Percentiles rank a stretch among this genome's conserved stretches.
Conservation (phyloP, 306 rosid species). For the Gynostemma pentaphyllum region DNA sequence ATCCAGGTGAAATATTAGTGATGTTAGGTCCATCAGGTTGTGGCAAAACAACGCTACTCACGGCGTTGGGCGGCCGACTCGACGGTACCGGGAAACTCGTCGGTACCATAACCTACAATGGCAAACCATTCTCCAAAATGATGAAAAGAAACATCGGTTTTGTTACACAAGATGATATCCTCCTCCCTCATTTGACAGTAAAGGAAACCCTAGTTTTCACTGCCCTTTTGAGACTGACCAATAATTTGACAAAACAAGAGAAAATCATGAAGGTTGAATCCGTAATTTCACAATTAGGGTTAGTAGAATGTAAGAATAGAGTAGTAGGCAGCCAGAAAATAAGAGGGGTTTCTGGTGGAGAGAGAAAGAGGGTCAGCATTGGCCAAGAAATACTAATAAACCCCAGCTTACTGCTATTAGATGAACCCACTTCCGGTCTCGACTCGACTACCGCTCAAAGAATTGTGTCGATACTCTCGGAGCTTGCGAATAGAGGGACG, state of each 20-base stretch:
- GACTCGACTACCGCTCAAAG: conserved; percentile 69
- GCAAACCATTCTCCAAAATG: conserved; percentile 30
- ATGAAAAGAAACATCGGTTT: conserved; percentile 54
- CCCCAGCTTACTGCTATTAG: conserved; percentile 60
- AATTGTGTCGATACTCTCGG: conserved; percentile 51
- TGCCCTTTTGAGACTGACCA: conserved; percentile 56
- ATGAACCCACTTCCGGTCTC: conserved; percentile 75
- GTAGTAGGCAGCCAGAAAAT: conserved; percentile 24
- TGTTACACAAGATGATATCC: conserved; percentile 60
- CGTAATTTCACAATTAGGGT: conserved; percentile 45
- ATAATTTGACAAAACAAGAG: conserved; percentile 21
- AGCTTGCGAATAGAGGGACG: conserved; percentile 47
- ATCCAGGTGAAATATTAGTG: conserved; percentile 65
- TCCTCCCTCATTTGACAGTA: conserved; percentile 32
- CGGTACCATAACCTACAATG: conserved; percentile 36
- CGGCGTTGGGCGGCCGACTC: conserved; percentile 59
- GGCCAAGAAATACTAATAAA: conserved; percentile 70
- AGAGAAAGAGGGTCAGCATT: conserved; percentile 72
- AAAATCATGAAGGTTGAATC: conserved; percentile 29
- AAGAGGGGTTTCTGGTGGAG: conserved; percentile 79
- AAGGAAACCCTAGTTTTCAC: conserved; percentile 59
- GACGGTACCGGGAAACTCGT: conserved; percentile 25
- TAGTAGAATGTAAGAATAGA: conserved; percentile 45
- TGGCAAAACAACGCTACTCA: conserved; percentile 70
- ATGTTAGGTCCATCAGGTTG: conserved; percentile 88